These are phyloP conservation scores for Aspergillus clavatus DNA, from an alignment of 2,329 filamentous ascomycete genomes.

Conservation along the genomic window DNA sequence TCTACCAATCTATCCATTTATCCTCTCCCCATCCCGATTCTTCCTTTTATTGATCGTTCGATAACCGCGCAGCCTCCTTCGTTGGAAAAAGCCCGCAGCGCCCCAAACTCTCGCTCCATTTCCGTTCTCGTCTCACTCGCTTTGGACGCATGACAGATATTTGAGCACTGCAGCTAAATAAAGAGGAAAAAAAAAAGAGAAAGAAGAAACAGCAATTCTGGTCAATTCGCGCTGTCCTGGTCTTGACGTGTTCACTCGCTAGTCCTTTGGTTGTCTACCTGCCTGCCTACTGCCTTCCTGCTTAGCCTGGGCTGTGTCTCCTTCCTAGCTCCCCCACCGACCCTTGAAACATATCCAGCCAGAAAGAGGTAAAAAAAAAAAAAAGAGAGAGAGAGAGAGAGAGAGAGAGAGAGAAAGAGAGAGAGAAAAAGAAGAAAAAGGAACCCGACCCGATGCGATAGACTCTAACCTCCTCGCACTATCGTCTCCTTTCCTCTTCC, in stretches of 20 bases:
- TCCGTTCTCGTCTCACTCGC: background rate
- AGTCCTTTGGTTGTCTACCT: conserved; percentile 5
- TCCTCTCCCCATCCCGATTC: conserved; percentile 15
- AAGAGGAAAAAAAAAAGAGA: background rate
- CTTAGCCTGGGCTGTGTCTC: background rate
- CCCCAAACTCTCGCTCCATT: background rate
- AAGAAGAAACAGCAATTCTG: background rate
- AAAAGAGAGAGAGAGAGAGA: no score
- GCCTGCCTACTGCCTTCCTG: background rate
- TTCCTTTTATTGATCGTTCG: conserved; percentile 12
- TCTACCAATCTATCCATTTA: no score
- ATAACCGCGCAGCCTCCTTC: conserved; percentile 17
- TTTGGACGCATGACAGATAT: no score
- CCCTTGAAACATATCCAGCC: background rate
- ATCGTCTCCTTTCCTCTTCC: background rate
- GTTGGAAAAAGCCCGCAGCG: background rate
- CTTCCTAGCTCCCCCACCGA: background rate
- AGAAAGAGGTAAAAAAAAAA: no score
- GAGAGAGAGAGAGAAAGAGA: no score
- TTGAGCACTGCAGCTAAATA: background rate
- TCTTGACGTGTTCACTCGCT: conserved; percentile 7
- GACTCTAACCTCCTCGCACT: conserved; percentile 1
- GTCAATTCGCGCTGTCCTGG: background rate
- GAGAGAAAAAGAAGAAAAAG: no score
- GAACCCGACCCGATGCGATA: conserved; percentile 10